Base-by-base conservation (phyloP, 768 basidiomycete genomes). In the Albatrellus ellisii region DNA sequence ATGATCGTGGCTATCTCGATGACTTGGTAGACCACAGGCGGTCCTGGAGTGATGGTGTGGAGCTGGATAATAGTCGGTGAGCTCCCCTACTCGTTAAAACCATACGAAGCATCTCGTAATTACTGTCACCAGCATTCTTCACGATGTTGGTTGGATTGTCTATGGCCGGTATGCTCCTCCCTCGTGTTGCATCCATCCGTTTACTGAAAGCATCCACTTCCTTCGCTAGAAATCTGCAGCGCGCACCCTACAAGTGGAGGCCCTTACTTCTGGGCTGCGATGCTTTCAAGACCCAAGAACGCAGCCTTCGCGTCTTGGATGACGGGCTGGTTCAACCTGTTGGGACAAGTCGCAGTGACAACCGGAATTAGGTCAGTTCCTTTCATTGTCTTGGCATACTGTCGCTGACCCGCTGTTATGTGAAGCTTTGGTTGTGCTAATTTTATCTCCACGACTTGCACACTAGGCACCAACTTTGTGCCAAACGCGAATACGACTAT, bases 211-310 rank as follows among this genome's bases (percentile, higher is more conserved):
- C n/a, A n/a, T n/a, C n/a, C n/a, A n/a, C n/a, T 8, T 20, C 2
- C 14, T 39, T 20, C 24, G 14, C 14, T 28, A 52, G 68, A 70
- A 56, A 58, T 65, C 25, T 66, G 62, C 46, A 79, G 77, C 47
- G 76, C 79, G 2, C 78, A 76, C 60, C 79, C 77, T 4, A 79
- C 78, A 2, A 77, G 73, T 37, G 79, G 81, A 5, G 81, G 81
- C 0, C 81, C 83, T 0, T 83, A 84, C 52, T 83, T 77, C 57
- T 84, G 82, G 83, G 75, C 80, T n/a, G 80, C 81, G 1, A 79
- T 83, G 72, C 59, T 85, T 1, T 74, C 78, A 1, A 62, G 63
- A 41, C 72, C 70, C 1, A 49, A 69, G 48, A 58, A 69, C 27
- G 79, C 79, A 3, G 62, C 79, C 0, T 64, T 83, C 24, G 76